Conservation (phyloP, 805 yeast genomes). For the Zygotorulaspora danielsina region DNA sequence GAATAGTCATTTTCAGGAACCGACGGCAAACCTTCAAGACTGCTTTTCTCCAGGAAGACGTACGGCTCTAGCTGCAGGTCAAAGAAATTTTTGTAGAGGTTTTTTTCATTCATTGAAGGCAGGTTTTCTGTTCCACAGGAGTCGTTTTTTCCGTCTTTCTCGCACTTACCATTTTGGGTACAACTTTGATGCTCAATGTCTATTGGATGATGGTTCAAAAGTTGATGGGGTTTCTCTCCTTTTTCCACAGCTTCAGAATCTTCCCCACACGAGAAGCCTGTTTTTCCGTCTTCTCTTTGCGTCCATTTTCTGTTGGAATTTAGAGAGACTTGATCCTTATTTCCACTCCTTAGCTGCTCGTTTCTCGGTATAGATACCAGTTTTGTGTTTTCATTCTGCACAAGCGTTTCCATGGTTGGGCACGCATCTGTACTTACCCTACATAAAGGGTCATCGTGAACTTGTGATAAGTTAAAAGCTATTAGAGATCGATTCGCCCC, state of each 20-base stretch:
- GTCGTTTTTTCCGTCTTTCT: no score
- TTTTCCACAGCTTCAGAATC: not conserved
- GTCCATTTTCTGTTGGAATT: not conserved
- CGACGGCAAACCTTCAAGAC: no score
- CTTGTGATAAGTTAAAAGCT: not conserved
- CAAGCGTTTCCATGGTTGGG: not conserved
- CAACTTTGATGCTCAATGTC: not conserved
- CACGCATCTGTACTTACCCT: not conserved
- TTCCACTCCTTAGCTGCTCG: not conserved
- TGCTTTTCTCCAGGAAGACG: conserved; percentile 43
- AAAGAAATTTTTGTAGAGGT: not conserved
- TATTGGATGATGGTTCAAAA: not conserved
- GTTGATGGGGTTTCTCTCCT: not conserved
- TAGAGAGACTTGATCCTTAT: not conserved
- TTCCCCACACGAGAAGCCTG: not conserved
- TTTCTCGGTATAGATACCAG: not conserved
- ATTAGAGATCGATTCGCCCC: not conserved
- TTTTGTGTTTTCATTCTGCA: not conserved
- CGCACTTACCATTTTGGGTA: not conserved
- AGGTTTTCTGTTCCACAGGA: no score
- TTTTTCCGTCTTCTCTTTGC: not conserved
- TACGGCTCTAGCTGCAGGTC: not conserved
- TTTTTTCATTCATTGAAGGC: not conserved
- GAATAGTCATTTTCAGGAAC: no score
- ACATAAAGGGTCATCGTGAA: not conserved